Base-by-base conservation (phyloP, 257 asterid species). In the Forsythia suspensa region DNA sequence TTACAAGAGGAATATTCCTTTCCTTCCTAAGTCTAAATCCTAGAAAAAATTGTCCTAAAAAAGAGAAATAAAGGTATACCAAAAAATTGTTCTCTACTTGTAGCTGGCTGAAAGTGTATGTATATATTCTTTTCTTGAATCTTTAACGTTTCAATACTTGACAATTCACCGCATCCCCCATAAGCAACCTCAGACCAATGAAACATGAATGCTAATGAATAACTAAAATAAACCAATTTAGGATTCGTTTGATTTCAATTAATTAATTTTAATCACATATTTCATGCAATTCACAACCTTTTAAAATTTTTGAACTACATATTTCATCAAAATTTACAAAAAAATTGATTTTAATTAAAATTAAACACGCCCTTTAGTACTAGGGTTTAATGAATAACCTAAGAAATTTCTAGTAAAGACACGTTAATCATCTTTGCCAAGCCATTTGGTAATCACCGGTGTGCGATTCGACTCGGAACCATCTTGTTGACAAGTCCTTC, bases 401-500 rank as follows among this genome's bases (percentile, higher is more conserved):
- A 20, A 52, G 18, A 29, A 52, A 20, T 18, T 20, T 55, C 61
- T 8, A 13, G 16, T 12, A 21, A 15, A 18, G 6, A 70, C 73
- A 11, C 37, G 48, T 36, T 4, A 39, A 51, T 86, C 84, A 81
- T 79, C 88, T 85, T 71, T 89, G 91, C 94, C 94, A 92, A 12
- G 86, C 79, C 92, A 92, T 88, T 40, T 59, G 79, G 51, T 69
- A 24, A 69, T 77, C 61, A 38, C 88, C 85, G 3, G 84, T 71
- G 8, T 76, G 65, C 0, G 82, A 82, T 29, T 85, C 76, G 0
- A 37, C 61, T 1, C 82, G 89, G 9, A 91, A 93, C 99, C 99
- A 95, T 76, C 79, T 83, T 48, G 51, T 40, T 0, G 84, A 77
- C 86, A 95, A 81, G 8, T 90, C 85, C 82, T 77, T 91, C 86